phyloP scores from a whole-genome alignment of 2,329 filamentous ascomycete genomes.

The Aspergillus aculeatinus region DNA sequence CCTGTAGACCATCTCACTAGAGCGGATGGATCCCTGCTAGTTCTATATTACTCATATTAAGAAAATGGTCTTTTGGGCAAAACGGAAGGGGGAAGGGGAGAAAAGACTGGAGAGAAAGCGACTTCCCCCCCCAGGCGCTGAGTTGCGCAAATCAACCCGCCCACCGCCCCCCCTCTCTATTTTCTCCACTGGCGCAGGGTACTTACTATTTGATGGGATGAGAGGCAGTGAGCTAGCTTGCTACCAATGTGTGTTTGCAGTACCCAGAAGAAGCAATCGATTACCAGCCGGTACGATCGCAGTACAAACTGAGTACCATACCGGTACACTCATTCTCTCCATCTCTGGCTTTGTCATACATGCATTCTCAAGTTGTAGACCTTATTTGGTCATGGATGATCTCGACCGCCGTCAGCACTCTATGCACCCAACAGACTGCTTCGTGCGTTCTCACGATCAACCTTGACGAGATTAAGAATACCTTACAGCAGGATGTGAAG shows the following conservation, averaged over 20 bases:
- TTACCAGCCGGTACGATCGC: no score
- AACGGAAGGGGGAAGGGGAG: no score
- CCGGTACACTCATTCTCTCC: neutral
- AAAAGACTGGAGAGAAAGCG: no score
- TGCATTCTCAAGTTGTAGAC: neutral
- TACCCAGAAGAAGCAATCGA: no score
- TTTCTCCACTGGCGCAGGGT: no score
- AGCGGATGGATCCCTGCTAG: neutral
- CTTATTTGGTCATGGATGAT: neutral
- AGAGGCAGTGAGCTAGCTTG: no score
- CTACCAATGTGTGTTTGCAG: no score
- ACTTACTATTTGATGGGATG: no score
- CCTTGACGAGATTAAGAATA: constrained; percentile 5
- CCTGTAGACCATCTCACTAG: neutral
- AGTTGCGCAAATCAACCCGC: neutral
- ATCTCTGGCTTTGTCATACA: no score
- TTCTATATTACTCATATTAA: neutral
- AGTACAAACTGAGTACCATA: neutral
- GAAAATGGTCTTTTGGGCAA: neutral
- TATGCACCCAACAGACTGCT: constrained; percentile 2
- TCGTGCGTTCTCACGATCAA: constrained; percentile 3
- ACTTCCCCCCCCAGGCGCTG: neutral
- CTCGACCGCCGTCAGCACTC: constrained; percentile 7
- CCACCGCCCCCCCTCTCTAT: neutral
- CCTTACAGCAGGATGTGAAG: constrained; percentile 7